phyloP scores from a whole-genome alignment of 129 eudicot genomes.

The Flaveria brownii region DNA sequence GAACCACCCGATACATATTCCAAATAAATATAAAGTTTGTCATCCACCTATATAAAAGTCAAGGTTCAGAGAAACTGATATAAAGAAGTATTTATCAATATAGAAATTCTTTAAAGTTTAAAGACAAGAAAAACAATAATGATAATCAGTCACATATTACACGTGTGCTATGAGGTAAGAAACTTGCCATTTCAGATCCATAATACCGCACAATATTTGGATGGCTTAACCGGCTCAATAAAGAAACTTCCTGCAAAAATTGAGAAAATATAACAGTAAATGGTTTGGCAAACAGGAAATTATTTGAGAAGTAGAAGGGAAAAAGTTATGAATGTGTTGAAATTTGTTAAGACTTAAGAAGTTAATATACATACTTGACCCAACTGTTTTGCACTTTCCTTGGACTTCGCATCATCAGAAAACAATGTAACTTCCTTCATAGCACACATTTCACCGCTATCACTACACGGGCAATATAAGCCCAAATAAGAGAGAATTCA shows the following conservation, averaged over 20 bases:
- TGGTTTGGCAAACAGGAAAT: slow-evolving; percentile 3
- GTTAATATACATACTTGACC: slow-evolving; percentile 61
- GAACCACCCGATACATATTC: slow-evolving; percentile 99
- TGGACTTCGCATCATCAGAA: slow-evolving; percentile 92
- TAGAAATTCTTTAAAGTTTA: not conserved
- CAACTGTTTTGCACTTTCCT: slow-evolving; percentile 92
- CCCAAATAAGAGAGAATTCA: slow-evolving; percentile 25
- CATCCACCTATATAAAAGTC: slow-evolving; percentile 66
- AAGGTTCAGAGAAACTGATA: not conserved
- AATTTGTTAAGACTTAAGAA: slow-evolving; percentile 16
- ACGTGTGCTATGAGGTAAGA: slow-evolving; percentile 11
- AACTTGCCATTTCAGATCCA: slow-evolving; percentile 82
- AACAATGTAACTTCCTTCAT: slow-evolving; percentile 98
- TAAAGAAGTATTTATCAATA: slow-evolving; percentile 1
- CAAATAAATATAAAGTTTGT: slow-evolving; percentile 84
- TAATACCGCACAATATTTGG: slow-evolving; percentile 95
- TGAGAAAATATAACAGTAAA: slow-evolving; percentile 21
- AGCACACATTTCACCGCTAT: slow-evolving; percentile 98
- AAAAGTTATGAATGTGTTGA: slow-evolving; percentile 13
- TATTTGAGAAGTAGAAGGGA: not conserved
- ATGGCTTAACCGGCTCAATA: slow-evolving; percentile 88
- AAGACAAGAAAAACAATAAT: not conserved
- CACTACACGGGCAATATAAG: slow-evolving; percentile 52
- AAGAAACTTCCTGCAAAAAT: slow-evolving; percentile 69
- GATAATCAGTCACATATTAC: not conserved